Evolutionary conservation across 1,284 basidiomycete genomes (phyloP), one percentile per base, ranked within the genome.

Genomic region (Ceraceosorus bombacis): DNA sequence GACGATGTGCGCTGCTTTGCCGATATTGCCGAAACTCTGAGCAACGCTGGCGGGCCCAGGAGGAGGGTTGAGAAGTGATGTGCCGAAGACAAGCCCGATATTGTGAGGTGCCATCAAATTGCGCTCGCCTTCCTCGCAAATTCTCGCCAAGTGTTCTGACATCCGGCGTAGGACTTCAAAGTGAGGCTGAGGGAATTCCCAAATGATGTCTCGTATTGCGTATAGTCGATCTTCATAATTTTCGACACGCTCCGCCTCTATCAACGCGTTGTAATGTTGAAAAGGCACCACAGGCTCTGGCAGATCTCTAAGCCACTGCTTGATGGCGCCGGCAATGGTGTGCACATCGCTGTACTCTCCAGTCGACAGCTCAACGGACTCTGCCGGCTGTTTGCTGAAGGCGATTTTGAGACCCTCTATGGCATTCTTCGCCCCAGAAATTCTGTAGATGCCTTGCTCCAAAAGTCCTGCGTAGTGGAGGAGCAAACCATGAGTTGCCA

Each of bases 71-170:
- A 77, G 60, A 36, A 77, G 60, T 37, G 74, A 76, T 0, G 75
- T 74, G 13, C 74, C 74, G 59, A 77, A 77, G n/a, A 77, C 71
- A 1, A 77, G 63, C 8, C 70, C 75, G 37, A 77, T 65, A 41
- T 74, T 77, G 65, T 77, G 75, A 5, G 73, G 68, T 51, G 68
- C 68, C 75, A 77, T 77, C 59, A 70, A 63, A 59, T 77, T 77
- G 57, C 58, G 37, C 48, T 72, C 65, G 48, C 64, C 68, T 40
- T 70, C 67, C 46, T 72, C 71, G 8, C 69, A 68, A 5, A 77
- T 69, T 3, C 69, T 60, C 5, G 71, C 67, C 3, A 77, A 64
- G 51, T 77, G 75, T 56, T 71, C 66, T 13, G 69, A 62, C 6
- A 70, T 65, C 43, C 75, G 70, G 27, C 69, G 66, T 4, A 77